phyloP scores from a whole-genome alignment of 1,284 basidiomycete genomes.

The Ganoderma lingzhi region DNA sequence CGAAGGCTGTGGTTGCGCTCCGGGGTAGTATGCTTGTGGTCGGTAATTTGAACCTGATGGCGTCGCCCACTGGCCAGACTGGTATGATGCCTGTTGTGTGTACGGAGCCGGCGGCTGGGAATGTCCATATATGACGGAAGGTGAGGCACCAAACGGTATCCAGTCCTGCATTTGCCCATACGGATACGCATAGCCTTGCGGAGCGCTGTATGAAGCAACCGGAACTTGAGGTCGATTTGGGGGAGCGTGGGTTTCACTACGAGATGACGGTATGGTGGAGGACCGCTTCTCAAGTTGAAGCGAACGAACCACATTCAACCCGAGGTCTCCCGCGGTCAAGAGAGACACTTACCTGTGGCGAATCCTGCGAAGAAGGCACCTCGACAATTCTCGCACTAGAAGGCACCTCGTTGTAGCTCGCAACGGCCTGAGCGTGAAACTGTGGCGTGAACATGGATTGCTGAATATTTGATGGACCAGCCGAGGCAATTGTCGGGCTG shows the following conservation, averaged over 20 bases:
- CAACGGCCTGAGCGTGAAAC: background rate
- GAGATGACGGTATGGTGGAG: background rate
- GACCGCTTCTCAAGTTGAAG: background rate
- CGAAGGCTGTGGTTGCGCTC: background rate
- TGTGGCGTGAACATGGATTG: background rate
- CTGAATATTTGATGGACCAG: constrained; percentile 6
- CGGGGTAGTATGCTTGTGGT: background rate
- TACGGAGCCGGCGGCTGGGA: background rate
- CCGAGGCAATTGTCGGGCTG: constrained; percentile 6
- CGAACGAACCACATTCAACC: too few species aligned
- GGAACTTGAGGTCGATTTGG: background rate
- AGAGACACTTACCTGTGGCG: constrained; percentile 24
- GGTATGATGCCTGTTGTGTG: background rate
- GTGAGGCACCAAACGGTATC: constrained; percentile 7
- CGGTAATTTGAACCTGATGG: background rate
- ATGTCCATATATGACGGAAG: background rate
- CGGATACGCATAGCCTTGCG: background rate
- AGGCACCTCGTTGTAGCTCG: constrained; percentile 15
- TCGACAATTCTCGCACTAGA: constrained; percentile 29
- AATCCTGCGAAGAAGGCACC: constrained; percentile 11
- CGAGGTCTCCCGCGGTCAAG: background rate
- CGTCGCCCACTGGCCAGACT: background rate
- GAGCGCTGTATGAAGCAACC: background rate
- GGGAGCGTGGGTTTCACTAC: background rate
- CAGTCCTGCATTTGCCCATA: constrained; percentile 6